Evolutionary conservation across 2,329 filamentous ascomycete species (phyloP), one percentile per base, ranked within the genome.

Genomic region (Aschersonia sp.): DNA sequence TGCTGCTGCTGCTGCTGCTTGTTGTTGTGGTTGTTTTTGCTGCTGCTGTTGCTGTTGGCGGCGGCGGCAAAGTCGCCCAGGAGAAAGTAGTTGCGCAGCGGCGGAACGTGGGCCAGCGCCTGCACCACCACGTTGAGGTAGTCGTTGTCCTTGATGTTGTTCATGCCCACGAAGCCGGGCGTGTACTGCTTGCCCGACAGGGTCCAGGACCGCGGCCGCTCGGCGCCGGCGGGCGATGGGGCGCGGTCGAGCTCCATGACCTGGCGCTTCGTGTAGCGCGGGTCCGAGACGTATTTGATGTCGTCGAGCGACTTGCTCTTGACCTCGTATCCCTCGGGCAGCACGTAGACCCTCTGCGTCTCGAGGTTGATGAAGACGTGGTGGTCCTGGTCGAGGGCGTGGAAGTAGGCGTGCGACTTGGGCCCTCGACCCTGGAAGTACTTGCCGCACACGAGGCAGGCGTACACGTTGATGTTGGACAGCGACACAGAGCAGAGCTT

Each of bases 71-170:
- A 82, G 55, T 94, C 78, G 60, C 95, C 87, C 1, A 97, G 76
- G 58, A 98, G 80, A 61, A 97, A 81, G 67, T 81, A 97, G 63
- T 97, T 96, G 35, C 92, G 81, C 55, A 98, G 71, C 4, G 92
- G 90, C 22, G 81, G 72, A 30, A 97, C 87, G 64, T 98, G 92
- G 3, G 90, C 83, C 39, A 98, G 75, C 6, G 89, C 83, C 64
- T 98, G 92, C 45, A 94, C 83, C 4, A 96, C 78, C 30, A 95
- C 90, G 61, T 98, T 98, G 60, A 97, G 76, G 68, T 98, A 98
- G 70, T 98, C 92, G 68, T 98, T 98, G 50, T 92, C 87, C 66
- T 98, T 98, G 73, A 98, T 96, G 68, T 98, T 98, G 74, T 98
- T 98, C 86, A 98, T 94, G 55, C 92, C 92, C 51, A 98, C 87